Conservation (phyloP, 2,329 filamentous ascomycete genomes). For the Fusarium transvaalense region DNA sequence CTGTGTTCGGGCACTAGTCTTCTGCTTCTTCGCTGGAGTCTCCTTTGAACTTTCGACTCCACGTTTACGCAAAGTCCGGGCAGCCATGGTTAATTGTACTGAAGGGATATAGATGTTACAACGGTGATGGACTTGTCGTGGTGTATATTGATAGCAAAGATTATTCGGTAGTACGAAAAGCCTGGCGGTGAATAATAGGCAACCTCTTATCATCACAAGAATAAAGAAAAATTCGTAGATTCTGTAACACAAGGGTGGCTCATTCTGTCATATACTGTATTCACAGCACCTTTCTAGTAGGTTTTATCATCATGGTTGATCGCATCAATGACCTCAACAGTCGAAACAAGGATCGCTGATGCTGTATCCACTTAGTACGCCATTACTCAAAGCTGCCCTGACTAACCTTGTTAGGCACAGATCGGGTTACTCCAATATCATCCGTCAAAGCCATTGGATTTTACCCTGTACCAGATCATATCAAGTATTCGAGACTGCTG, state of each 20-base stretch:
- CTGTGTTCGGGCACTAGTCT: slow-evolving; percentile 3
- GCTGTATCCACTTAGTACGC: slow-evolving; percentile 2
- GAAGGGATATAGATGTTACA: not conserved
- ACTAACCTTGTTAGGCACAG: slow-evolving; percentile 14
- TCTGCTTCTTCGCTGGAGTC: slow-evolving; percentile 18
- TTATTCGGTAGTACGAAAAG: not conserved
- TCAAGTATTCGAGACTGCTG: not conserved
- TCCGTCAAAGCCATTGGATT: not conserved
- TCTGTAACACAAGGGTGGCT: not conserved
- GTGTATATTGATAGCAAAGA: not conserved
- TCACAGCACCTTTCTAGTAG: not conserved
- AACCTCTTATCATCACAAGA: slow-evolving; percentile 11
- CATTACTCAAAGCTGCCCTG: not conserved
- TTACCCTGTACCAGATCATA: slow-evolving; percentile 13
- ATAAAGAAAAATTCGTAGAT: not conserved
- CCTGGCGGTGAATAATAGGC: not conserved
- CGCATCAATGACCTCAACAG: slow-evolving; percentile 42
- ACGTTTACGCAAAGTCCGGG: slow-evolving; percentile 37
- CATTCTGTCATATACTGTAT: not conserved
- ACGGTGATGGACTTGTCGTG: not conserved
- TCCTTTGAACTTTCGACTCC: not conserved
- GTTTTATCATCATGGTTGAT: slow-evolving; percentile 8
- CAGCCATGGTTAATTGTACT: slow-evolving; percentile 18
- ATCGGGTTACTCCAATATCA: not conserved
- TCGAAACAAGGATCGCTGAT: slow-evolving; percentile 35